phyloP scores from a whole-genome alignment of 164 flowering plant species.

The Houttuynia cordata region DNA sequence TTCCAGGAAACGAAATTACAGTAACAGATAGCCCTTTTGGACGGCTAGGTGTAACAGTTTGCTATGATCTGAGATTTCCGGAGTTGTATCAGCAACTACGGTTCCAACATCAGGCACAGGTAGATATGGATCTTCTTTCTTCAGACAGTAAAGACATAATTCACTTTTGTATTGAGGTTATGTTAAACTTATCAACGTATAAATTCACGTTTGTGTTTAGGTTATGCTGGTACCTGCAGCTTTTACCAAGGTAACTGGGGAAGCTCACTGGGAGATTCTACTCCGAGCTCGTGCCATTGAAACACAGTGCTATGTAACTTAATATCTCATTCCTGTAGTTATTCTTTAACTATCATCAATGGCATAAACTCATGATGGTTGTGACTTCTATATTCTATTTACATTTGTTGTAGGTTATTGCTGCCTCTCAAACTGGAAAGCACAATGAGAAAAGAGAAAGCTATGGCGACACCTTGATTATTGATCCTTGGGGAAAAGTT shows the following conservation, averaged over 20 bases:
- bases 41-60: slow-evolving; percentile 78
- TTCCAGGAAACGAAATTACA: slow-evolving; percentile 22
- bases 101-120: slow-evolving; percentile 76
- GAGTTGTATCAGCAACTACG: slow-evolving; percentile 75
- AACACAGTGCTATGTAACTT: slow-evolving; percentile 84
- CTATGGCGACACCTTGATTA: slow-evolving; percentile 74
- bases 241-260: slow-evolving; percentile 76
- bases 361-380: neutral
- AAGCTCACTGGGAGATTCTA: slow-evolving; percentile 97
- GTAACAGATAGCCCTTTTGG: neutral
- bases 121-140: slow-evolving; percentile 6
- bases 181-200: neutral
- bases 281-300: slow-evolving; percentile 94
- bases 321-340: neutral
- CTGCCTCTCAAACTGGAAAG: slow-evolving; percentile 80
- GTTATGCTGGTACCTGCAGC: slow-evolving; percentile 84
- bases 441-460: slow-evolving; percentile 86
- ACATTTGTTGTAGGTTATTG: slow-evolving; percentile 41
- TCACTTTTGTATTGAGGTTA: neutral
- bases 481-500: slow-evolving; percentile 92
- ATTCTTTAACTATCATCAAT: no score
- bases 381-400: neutral
- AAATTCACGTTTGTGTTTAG: slow-evolving; percentile 14
- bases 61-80: slow-evolving; percentile 96
- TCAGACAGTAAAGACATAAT: neutral